Evolutionary conservation across 2,329 filamentous ascomycete species (phyloP), one percentile per base, ranked within the genome.

Genomic region (Emmonsiellopsis sp.): DNA sequence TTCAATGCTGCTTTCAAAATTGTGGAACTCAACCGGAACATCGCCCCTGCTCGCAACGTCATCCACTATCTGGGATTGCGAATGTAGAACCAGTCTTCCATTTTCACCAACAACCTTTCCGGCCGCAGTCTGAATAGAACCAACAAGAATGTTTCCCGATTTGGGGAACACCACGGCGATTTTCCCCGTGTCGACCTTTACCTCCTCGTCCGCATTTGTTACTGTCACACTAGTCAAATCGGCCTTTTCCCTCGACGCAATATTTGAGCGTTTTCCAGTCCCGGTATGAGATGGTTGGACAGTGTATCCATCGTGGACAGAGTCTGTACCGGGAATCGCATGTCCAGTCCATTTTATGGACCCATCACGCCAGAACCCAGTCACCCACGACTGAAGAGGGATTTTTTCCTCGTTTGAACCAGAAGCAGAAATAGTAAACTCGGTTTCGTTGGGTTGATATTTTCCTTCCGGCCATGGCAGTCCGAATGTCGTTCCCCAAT

Each of bases 331-430:
- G 10, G 73, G 64, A 43, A 83, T 67, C 0, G 80, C 79, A 59
- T 83, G 81, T 0, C 73, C 80, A 2, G 77, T 81, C 81, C 81
- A 84, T 61, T 83, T 83, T 51, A 82, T 70, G 0, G 80, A 81
- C 30, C 77, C 78, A 64, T 84, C 81, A 1, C 75, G 72, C 81
- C 80, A 84, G 62, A 79, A 80, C 0, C 76, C 79, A 0, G 77
- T 82, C 2, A 74, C 68, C 80, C 80, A 83, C 0, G 79, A 79
- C 55, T 82, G 75, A 6, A 79, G 62, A 51, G 61, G 65, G 2
- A 65, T 63, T 1, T 57, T 45, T 2, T 45, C 38, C 30, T 55
- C 54, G 0, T 56, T 42, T 2, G 37, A 34, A 30, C 54, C 54
- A 0, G 61, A 69, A 49, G 59, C 57, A 11, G 37, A 40, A 26